A percentile compares a stretch with the other conserved stretches of the same genome.
Conservation (phyloP, 2,329 filamentous ascomycete genomes). For the Triangularia setosa region DNA sequence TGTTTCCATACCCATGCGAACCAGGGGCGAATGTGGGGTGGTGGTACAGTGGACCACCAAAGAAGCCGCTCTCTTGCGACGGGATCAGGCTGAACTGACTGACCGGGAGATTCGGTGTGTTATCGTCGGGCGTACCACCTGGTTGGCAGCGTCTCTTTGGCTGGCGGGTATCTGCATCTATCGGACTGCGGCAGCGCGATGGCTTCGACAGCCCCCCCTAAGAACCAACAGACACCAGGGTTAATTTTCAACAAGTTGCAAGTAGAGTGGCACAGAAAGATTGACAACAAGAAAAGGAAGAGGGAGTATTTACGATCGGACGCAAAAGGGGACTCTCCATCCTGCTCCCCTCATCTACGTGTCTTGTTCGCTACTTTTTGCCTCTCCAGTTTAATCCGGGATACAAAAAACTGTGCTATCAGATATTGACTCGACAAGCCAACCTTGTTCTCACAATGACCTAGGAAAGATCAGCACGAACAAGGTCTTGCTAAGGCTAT, state of each 20-base stretch:
- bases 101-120: neutral
- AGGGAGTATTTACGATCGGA: neutral
- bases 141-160: neutral
- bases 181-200: neutral
- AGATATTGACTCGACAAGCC: neutral
- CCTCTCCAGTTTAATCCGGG: neutral
- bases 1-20: neutral
- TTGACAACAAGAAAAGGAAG: neutral
- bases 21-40: neutral
- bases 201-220: neutral
- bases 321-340: neutral
- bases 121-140: neutral
- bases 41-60: neutral
- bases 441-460: neutral
- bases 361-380: neutral
- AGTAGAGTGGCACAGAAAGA: neutral
- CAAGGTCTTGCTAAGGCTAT: neutral
- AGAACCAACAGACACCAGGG: neutral
- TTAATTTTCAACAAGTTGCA: neutral
- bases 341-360: neutral
- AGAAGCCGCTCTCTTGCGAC: neutral
- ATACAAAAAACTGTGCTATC: neutral
- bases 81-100: neutral
- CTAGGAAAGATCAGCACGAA: neutral
- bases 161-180: slow-evolving; percentile 6